phyloP scores from a whole-genome alignment of 2,329 filamentous ascomycete species.

The Emericellopsis atlantica region DNA sequence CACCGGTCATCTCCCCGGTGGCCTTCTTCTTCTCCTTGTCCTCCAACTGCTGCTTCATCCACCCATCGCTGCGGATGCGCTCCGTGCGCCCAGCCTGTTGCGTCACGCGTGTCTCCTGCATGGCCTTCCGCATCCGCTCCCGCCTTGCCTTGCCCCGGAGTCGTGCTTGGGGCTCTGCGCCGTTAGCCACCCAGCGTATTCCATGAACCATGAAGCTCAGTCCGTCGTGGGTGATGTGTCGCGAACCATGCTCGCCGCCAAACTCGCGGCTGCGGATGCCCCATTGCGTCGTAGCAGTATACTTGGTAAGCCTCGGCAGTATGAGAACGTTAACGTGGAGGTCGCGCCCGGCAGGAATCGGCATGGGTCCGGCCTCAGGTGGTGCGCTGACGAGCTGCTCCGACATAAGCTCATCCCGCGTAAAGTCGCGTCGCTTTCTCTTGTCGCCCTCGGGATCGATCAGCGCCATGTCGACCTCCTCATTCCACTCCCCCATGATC shows the following conservation, averaged over 20 bases:
- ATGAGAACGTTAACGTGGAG: slow-evolving; percentile 80
- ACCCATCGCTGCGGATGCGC: slow-evolving; percentile 6
- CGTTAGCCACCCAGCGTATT: slow-evolving; percentile 74
- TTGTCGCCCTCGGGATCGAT: slow-evolving; percentile 36
- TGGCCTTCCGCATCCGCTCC: slow-evolving; percentile 43
- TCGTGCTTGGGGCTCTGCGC: slow-evolving; percentile 46
- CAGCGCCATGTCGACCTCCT: slow-evolving; percentile 60
- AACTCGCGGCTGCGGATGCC: slow-evolving; percentile 76
- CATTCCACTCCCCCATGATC: slow-evolving; percentile 78
- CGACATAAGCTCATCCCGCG: slow-evolving; percentile 19
- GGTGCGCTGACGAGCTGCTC: slow-evolving; percentile 36
- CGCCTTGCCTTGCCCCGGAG: slow-evolving; percentile 41
- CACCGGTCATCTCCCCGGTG: slow-evolving; percentile 1
- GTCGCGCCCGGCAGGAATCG: slow-evolving; percentile 57
- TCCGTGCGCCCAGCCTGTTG: background rate
- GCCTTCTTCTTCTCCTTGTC: slow-evolving; percentile 4
- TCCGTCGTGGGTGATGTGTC: slow-evolving; percentile 57
- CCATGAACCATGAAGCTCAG: slow-evolving; percentile 78
- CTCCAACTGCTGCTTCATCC: slow-evolving; percentile 19
- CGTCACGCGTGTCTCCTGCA: slow-evolving; percentile 28
- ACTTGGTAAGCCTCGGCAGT: slow-evolving; percentile 66
- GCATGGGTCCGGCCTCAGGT: slow-evolving; percentile 47
- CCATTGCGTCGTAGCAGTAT: slow-evolving; percentile 61
- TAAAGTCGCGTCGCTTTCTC: slow-evolving; percentile 11
- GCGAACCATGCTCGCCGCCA: slow-evolving; percentile 35